These are phyloP conservation scores for Xylariaceae sp. DNA, from an alignment of 2,329 filamentous ascomycete species.

Conservation along the genomic window DNA sequence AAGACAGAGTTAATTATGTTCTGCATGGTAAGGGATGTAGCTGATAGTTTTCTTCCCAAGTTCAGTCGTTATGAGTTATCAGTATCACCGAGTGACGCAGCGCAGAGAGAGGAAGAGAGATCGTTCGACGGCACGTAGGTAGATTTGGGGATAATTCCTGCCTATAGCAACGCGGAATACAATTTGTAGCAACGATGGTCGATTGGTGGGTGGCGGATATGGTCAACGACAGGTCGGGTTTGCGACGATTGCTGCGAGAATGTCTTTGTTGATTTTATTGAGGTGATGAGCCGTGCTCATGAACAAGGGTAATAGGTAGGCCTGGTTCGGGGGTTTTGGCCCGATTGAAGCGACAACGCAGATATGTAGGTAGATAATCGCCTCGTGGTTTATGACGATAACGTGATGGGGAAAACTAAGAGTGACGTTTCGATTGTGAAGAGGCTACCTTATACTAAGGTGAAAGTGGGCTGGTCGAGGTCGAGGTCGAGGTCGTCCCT, in stretches of 20 bases:
- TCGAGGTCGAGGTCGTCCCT: conserved; percentile 6
- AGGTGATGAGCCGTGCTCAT: conserved; percentile 6
- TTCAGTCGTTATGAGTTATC: neutral
- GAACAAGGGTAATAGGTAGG: conserved; percentile 10
- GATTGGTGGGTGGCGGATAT: neutral
- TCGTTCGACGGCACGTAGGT: neutral
- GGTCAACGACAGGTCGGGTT: neutral
- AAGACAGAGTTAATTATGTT: conserved; percentile 52
- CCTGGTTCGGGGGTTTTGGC: neutral
- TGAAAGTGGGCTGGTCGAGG: conserved; percentile 7
- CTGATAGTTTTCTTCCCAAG: neutral
- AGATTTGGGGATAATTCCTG: neutral
- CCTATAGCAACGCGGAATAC: neutral
- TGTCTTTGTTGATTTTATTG: conserved; percentile 19
- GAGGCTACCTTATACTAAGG: no score
- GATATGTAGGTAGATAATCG: neutral
- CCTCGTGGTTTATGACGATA: conserved; percentile 1
- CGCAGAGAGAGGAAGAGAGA: neutral
- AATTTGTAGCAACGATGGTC: neutral
- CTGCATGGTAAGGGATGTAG: conserved; percentile 25
- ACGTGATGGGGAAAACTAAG: neutral
- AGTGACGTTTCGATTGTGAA: conserved; percentile 1
- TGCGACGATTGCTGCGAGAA: conserved; percentile 5
- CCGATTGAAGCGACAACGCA: conserved; percentile 1
- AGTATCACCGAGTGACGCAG: neutral